Conservation (phyloP, 805 yeast genomes). For the Sugiyamaella chiloensis region DNA sequence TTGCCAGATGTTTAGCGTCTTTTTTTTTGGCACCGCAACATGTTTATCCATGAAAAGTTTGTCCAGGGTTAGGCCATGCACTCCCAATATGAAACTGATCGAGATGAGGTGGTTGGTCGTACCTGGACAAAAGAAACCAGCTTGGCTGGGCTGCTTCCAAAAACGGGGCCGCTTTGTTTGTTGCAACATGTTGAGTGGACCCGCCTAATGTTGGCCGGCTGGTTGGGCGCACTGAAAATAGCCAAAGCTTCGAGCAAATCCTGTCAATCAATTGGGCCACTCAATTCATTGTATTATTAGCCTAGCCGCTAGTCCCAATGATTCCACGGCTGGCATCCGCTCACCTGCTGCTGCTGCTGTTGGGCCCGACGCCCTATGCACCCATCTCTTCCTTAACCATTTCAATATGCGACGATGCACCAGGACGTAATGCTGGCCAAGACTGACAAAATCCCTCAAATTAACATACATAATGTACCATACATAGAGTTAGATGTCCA, state of each 20-base stretch:
- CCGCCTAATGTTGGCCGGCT: not conserved
- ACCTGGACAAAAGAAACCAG: not conserved
- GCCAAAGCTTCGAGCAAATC: not conserved
- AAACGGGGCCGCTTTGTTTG: not conserved
- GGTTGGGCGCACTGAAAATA: not conserved
- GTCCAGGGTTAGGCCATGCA: not conserved
- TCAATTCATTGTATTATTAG: not conserved
- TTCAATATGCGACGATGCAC: not conserved
- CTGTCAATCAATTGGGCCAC: not conserved
- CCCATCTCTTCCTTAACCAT: not conserved
- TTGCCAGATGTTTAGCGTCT: too few species aligned
- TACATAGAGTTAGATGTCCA: not conserved
- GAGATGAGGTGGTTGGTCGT: constrained; percentile 6
- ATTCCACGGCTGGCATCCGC: too few species aligned
- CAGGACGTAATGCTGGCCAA: not conserved
- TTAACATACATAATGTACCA: not conserved
- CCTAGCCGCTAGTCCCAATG: too few species aligned
- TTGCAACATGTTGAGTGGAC: not conserved
- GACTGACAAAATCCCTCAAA: not conserved
- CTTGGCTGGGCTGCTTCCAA: not conserved
- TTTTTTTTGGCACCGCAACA: too few species aligned
- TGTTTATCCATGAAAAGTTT: too few species aligned
- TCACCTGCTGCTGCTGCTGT: not conserved
- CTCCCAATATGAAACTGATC: constrained; percentile 1
- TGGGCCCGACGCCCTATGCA: not conserved